These are phyloP conservation scores for Chaetomium olivaceum DNA, from an alignment of 2,329 filamentous ascomycete species.

Conservation along the genomic window DNA sequence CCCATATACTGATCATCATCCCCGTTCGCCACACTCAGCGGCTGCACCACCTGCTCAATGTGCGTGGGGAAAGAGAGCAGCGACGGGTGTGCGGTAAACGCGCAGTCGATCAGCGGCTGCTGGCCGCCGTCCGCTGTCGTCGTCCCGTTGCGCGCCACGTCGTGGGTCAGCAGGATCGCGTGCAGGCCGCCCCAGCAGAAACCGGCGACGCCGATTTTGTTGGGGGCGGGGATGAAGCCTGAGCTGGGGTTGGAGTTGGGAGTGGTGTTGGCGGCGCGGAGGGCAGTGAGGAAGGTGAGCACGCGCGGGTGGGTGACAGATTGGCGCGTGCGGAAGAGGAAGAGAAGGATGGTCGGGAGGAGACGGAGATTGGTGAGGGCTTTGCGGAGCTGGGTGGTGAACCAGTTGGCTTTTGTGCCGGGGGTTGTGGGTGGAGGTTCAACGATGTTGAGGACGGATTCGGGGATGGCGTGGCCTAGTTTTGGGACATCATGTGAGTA, in stretches of 20 bases:
- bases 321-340: slow-evolving; percentile 18
- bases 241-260: slow-evolving; percentile 34
- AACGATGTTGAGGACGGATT: slow-evolving; percentile 1
- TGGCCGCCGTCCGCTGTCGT: too few species aligned
- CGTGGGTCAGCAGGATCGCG: slow-evolving; percentile 43
- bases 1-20: slow-evolving; percentile 42
- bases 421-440: slow-evolving; percentile 13
- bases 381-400: background rate
- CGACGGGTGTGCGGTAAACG: slow-evolving; percentile 48
- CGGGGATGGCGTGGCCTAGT: slow-evolving; percentile 18
- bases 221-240: background rate
- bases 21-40: slow-evolving; percentile 43
- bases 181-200: slow-evolving; percentile 58
- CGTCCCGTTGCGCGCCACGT: slow-evolving; percentile 29
- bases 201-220: slow-evolving; percentile 47
- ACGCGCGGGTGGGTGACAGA: slow-evolving; percentile 37
- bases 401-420: background rate
- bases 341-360: slow-evolving; percentile 12
- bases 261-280: slow-evolving; percentile 30
- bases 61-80: slow-evolving; percentile 45
- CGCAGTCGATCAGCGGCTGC: slow-evolving; percentile 43
- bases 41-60: slow-evolving; percentile 40
- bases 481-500: background rate
- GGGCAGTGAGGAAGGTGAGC: slow-evolving; percentile 40
- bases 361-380: slow-evolving; percentile 5